Conservation (phyloP, 129 eudicot species). For the Chrysanthemum seticuspe region DNA sequence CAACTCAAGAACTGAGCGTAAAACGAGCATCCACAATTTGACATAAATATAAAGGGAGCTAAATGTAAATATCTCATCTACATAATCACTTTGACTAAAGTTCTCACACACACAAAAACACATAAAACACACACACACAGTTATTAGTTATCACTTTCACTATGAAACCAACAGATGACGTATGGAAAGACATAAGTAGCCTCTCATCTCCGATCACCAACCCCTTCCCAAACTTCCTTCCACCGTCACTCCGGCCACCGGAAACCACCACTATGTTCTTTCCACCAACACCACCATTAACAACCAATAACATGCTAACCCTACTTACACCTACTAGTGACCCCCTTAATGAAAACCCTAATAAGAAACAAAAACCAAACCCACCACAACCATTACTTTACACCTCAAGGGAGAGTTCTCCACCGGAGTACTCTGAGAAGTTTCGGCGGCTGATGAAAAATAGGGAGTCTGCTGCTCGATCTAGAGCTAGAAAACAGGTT, state of each 20-base stretch:
- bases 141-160: background rate
- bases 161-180: constrained; percentile 40
- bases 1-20: no score
- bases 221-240: constrained; percentile 28
- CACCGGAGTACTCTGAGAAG: constrained; percentile 30
- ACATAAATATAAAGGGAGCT: no score
- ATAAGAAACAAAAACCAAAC: constrained; percentile 9
- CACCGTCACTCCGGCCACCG: constrained; percentile 23
- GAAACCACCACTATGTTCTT: constrained; percentile 10
- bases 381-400: constrained; percentile 2
- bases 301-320: constrained; percentile 31
- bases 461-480: constrained; percentile 61
- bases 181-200: constrained; percentile 40
- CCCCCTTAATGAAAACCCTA: constrained; percentile 11
- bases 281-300: constrained; percentile 12
- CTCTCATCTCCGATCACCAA: constrained; percentile 27
- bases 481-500: constrained; percentile 57
- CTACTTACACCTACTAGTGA: constrained; percentile 25
- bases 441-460: constrained; percentile 53
- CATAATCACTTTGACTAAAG: no score
- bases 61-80: no score
- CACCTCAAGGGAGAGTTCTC: constrained; percentile 7
- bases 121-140: background rate
- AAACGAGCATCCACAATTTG: no score
- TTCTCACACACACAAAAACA: no score